Conservation (phyloP, 2,329 filamentous ascomycete genomes). For the Claviceps sp. region DNA sequence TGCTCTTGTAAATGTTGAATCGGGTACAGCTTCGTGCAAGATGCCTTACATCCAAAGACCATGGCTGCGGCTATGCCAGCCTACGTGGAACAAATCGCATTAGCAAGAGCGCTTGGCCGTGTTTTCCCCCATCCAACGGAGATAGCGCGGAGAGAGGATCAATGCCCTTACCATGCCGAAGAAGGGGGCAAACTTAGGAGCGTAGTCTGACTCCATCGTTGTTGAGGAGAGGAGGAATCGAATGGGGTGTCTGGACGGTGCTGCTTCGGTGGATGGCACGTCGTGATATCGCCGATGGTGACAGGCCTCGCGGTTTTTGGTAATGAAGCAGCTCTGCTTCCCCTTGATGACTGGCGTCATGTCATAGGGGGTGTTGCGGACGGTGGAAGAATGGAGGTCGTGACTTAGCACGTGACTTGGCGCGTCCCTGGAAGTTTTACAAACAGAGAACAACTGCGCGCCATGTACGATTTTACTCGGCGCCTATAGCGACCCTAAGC, state of each 20-base stretch:
- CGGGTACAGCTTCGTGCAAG: no score
- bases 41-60: conserved; percentile 63
- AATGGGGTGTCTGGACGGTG: neutral
- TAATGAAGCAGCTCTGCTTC: neutral
- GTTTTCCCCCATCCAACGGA: neutral
- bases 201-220: conserved; percentile 45
- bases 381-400: neutral
- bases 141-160: conserved; percentile 1
- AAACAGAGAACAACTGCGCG: no score
- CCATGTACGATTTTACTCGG: no score
- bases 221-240: conserved; percentile 11
- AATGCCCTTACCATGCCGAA: conserved; percentile 62
- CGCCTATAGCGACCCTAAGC: no score
- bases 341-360: neutral
- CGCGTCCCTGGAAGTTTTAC: no score
- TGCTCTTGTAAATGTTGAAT: no score
- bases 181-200: conserved; percentile 77
- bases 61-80: conserved; percentile 69
- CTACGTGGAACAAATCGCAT: conserved; percentile 24
- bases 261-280: neutral
- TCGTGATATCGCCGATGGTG: neutral
- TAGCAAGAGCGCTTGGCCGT: conserved; percentile 2
- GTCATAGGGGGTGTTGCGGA: neutral
- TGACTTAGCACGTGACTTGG: neutral
- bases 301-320: neutral